phyloP scores from a whole-genome alignment of 441 rosid genomes.

The Adansonia gregorii region DNA sequence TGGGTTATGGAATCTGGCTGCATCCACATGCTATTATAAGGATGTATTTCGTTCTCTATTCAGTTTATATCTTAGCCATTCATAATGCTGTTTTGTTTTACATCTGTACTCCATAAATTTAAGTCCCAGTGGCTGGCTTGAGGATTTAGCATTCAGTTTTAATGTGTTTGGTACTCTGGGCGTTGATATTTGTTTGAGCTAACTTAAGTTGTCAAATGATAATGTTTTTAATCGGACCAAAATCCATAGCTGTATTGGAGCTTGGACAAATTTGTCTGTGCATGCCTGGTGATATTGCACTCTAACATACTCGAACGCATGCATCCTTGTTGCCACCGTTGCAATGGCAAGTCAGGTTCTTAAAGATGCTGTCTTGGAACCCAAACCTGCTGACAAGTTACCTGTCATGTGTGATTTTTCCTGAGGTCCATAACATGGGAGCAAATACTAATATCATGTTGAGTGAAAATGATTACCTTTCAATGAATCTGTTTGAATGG shows the following conservation, averaged over 20 bases:
- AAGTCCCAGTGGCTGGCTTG: neutral
- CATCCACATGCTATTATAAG: neutral
- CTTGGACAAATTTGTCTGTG: neutral
- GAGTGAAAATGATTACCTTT: constrained; percentile 7
- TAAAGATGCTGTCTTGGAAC: constrained; percentile 18
- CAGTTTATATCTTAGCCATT: constrained; percentile 20
- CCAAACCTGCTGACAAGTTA: neutral
- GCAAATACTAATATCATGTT: neutral
- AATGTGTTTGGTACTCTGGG: neutral
- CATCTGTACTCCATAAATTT: neutral
- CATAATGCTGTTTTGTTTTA: constrained; percentile 6
- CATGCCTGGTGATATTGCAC: neutral
- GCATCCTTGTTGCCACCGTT: neutral
- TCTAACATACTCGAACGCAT: neutral
- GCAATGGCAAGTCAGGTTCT: neutral
- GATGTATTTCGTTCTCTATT: neutral
- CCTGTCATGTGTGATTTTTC: neutral
- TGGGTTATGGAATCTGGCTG: neutral
- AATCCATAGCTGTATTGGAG: neutral
- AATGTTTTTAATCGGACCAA: neutral
- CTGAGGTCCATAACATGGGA: neutral
- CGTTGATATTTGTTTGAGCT: neutral
- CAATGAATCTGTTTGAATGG: neutral
- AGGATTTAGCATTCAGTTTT: neutral
- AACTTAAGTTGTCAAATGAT: neutral